These are phyloP conservation scores for Scutellaria barbata DNA, from an alignment of 257 asterid genomes.

Conservation along the genomic window DNA sequence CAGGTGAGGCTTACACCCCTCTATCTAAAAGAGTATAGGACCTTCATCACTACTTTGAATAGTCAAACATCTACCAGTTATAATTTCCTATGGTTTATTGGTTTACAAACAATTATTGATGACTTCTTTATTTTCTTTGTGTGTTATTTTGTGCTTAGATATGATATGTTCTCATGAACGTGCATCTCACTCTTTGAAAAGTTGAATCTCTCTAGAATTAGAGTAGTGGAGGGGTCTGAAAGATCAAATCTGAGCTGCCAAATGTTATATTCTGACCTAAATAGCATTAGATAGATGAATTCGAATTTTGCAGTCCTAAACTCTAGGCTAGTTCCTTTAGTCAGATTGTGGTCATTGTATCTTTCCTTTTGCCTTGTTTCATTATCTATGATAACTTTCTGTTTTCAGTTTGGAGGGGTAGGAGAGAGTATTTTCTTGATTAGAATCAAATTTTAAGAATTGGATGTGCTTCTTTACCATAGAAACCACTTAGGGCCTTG, in stretches of 20 bases:
- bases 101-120: not conserved
- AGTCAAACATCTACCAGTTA: not conserved
- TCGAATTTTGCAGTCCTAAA: not conserved
- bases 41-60: not conserved
- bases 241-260: not conserved
- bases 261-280: not conserved
- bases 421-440: not conserved
- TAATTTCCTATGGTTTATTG: not conserved
- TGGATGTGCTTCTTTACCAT: too few species aligned
- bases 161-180: not conserved
- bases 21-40: not conserved
- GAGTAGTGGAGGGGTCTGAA: constrained; percentile 11
- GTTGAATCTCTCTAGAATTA: not conserved
- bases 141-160: not conserved
- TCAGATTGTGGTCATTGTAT: not conserved
- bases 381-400: not conserved
- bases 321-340: not conserved
- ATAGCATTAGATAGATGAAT: constrained; percentile 16
- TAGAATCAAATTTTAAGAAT: too few species aligned
- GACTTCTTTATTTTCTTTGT: not conserved
- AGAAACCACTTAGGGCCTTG: too few species aligned
- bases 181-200: not conserved
- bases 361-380: not conserved
- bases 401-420: not conserved
- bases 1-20: constrained; percentile 53